Base-by-base conservation (phyloP, 1,139 yeast species). In the Kodamaea fungicola region DNA sequence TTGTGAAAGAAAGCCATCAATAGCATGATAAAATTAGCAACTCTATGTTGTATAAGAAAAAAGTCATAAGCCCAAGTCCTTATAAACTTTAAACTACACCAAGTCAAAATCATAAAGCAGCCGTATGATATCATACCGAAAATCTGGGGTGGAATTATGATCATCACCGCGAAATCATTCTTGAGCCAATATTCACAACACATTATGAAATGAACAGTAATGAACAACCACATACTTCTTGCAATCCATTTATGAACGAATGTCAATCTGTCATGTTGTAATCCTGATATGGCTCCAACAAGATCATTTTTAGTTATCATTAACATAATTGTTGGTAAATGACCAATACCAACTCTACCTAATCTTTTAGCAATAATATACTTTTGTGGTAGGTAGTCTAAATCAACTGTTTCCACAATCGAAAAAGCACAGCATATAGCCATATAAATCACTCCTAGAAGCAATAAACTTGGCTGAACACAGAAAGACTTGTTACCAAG, bases 51-150 rank as follows among this genome's bases (percentile, higher is more conserved):
- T 22, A 67, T 52, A 42, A 73, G 54, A 44, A 74, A 71, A 42
- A 67, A 57, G 35, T 74, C 78, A 44, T 60, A 74, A 2, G 75
- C 66, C 42, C 58, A 57, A 37, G 55, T 59, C 39, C 79, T 52
- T 9, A 74, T 50, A 30, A 64, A 50, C 37, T 58, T 61, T n/a
- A 67, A 33, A 34, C 71, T 63, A 3, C 62, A 70, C 54, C 66
- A 61, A 3, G 62, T 61, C 40, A 73, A 51, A 28, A 70, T 39
- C 21, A 57, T 58, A 48, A 72, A 59, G 30, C 63, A 54, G 3
- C 61, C 59, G 44, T 63, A 70, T 0, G 77, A 67, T 38, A 73
- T 72, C 55, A 70, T 64, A 6, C 78, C 79, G 51, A 73, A 74
- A 13, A 68, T 70, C 44, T 69, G 74, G 2, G 78, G 78, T 2